phyloP scores from a whole-genome alignment of 2,329 filamentous ascomycete species.

The Penicillium italicum region DNA sequence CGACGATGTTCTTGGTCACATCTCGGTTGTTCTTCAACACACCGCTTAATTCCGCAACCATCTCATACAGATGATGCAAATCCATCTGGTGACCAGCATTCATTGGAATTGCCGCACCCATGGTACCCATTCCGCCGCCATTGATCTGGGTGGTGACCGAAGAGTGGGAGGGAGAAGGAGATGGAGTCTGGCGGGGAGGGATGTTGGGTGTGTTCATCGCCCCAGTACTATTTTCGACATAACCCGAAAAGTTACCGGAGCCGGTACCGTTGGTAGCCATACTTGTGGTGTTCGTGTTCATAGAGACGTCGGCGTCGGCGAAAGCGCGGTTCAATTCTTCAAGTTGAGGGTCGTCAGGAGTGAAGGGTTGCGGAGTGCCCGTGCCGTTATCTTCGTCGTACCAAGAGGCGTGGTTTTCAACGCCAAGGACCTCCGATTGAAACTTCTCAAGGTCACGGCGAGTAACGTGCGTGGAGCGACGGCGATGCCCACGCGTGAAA shows the following conservation, averaged over 20 bases:
- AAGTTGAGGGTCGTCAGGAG: conserved; percentile 31
- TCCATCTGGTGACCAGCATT: conserved; percentile 52
- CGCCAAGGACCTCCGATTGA: conserved; percentile 35
- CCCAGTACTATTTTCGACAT: conserved; percentile 31
- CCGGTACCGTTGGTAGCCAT: conserved; percentile 27
- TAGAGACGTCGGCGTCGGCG: conserved; percentile 32
- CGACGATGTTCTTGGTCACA: conserved; percentile 48
- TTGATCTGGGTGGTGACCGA: conserved; percentile 30
- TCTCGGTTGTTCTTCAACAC: conserved; percentile 50
- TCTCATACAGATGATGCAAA: conserved; percentile 49
- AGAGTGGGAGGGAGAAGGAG: conserved; percentile 32
- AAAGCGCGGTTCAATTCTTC: conserved; percentile 38
- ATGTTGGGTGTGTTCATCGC: conserved; percentile 32
- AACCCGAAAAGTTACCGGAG: conserved; percentile 32
- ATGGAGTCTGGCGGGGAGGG: conserved; percentile 32
- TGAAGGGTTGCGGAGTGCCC: conserved; percentile 19
- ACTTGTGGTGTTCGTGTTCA: conserved; percentile 32
- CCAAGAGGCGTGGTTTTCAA: conserved; percentile 29
- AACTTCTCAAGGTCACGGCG: conserved; percentile 39
- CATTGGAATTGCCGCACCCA: conserved; percentile 41
- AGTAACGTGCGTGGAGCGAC: conserved; percentile 43
- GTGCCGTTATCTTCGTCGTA: conserved; percentile 31
- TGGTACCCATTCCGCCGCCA: conserved; percentile 37
- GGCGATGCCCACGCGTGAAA: conserved; percentile 39
- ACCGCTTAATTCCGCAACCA: conserved; percentile 49